Evolutionary conservation across 805 yeast species (phyloP).

Genomic region (Wickerhamomyces pijperi): DNA sequence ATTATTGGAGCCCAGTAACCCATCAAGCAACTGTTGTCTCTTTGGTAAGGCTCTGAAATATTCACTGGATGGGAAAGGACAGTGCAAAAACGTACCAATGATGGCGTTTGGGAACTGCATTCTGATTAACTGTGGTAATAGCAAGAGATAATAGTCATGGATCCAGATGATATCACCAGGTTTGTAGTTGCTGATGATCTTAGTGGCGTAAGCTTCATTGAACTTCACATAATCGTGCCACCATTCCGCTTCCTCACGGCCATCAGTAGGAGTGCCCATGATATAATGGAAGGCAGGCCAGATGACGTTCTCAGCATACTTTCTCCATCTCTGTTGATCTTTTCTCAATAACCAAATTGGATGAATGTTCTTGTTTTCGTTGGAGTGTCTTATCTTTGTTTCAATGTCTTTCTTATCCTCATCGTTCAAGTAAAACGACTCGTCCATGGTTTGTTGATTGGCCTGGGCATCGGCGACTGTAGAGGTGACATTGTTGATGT

Average conservation of each 20-base stretch:
- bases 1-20: slow-evolving; percentile 82
- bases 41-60: slow-evolving; percentile 84
- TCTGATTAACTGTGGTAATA: slow-evolving; percentile 78
- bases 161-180: slow-evolving; percentile 93
- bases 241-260: slow-evolving; percentile 65
- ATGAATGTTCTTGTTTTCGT: slow-evolving; percentile 44
- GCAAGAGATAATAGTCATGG: slow-evolving; percentile 85
- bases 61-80: slow-evolving; percentile 94
- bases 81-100: slow-evolving; percentile 86
- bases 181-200: slow-evolving; percentile 56
- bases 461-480: slow-evolving; percentile 1
- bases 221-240: slow-evolving; percentile 80
- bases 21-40: slow-evolving; percentile 74
- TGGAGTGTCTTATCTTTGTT: slow-evolving; percentile 31
- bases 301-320: slow-evolving; percentile 76
- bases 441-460: slow-evolving; percentile 23
- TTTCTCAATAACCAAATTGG: slow-evolving; percentile 84
- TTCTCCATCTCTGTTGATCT: slow-evolving; percentile 77
- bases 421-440: slow-evolving; percentile 49
- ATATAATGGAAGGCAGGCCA: slow-evolving; percentile 97
- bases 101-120: slow-evolving; percentile 68
- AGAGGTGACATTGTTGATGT: slow-evolving; percentile 9
- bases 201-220: slow-evolving; percentile 83
- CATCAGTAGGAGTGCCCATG: slow-evolving; percentile 62
- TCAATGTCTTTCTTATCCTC: slow-evolving; percentile 45